These are phyloP conservation scores for Cerrena zonata DNA, from an alignment of 1,284 basidiomycete species.

Conservation along the genomic window DNA sequence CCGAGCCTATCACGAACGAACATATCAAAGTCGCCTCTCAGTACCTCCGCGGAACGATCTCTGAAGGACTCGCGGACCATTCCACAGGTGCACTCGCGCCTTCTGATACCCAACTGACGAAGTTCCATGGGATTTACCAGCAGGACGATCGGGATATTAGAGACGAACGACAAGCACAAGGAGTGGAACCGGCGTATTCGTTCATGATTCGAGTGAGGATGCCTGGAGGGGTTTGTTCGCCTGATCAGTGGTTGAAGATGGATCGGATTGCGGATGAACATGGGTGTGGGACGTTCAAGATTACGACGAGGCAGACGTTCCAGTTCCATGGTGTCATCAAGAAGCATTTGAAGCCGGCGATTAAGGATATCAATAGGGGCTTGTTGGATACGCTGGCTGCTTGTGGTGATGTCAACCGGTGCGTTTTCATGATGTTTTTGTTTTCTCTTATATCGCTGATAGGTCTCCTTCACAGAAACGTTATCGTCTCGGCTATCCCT, in stretches of 20 bases:
- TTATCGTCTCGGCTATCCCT: constrained; percentile 90
- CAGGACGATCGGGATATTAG: constrained; percentile 98
- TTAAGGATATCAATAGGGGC: constrained; percentile 91
- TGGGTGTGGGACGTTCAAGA: constrained; percentile 91
- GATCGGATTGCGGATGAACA: constrained; percentile 94
- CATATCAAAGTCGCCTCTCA: constrained; percentile 98
- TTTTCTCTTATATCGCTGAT: background rate
- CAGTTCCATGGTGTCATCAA: constrained; percentile 99
- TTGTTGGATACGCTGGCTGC: constrained; percentile 95
- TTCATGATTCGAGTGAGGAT: constrained; percentile 99
- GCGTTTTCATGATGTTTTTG: constrained; percentile 21
- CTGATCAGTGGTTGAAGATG: constrained; percentile 92
- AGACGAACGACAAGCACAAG: constrained; percentile 89
- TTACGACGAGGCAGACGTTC: constrained; percentile 98
- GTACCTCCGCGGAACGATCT: constrained; percentile 92
- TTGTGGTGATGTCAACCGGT: constrained; percentile 96
- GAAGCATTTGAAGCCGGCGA: constrained; percentile 89
- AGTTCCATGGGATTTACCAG: constrained; percentile 98
- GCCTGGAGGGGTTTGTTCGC: constrained; percentile 90
- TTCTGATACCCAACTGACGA: constrained; percentile 91
- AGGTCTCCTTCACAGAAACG: constrained; percentile 53
- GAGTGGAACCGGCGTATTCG: constrained; percentile 90
- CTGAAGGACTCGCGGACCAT: constrained; percentile 82
- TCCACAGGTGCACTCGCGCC: constrained; percentile 86
- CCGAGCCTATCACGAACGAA: constrained; percentile 97